phyloP scores from a whole-genome alignment of 768 basidiomycete genomes.

The Asterophora lycoperdoides region DNA sequence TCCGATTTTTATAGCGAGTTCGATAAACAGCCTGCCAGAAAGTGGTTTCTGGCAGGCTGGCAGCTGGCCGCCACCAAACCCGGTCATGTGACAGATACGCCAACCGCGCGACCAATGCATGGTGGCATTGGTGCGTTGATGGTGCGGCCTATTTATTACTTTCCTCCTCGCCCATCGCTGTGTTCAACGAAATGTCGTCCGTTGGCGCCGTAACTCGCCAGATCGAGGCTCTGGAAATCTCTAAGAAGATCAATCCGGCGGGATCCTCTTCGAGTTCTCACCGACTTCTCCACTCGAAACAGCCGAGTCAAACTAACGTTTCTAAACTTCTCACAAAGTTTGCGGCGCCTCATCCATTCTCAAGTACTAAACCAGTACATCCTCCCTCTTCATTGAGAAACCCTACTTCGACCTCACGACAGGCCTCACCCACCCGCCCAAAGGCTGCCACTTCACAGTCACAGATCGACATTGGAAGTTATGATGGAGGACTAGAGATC shows the following conservation, averaged over 20 bases:
- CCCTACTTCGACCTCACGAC: slow-evolving; percentile 22
- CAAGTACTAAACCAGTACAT: slow-evolving; percentile 31
- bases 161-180: no score
- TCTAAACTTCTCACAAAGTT: slow-evolving; percentile 73
- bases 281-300: slow-evolving; percentile 43
- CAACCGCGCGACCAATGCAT: no score
- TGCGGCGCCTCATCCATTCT: slow-evolving; percentile 57
- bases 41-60: no score
- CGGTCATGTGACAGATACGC: neutral
- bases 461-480: slow-evolving; percentile 75
- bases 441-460: slow-evolving; percentile 23
- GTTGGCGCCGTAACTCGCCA: slow-evolving; percentile 64
- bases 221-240: slow-evolving; percentile 68
- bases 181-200: slow-evolving; percentile 28
- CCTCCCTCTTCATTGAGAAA: slow-evolving; percentile 42
- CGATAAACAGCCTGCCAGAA: no score
- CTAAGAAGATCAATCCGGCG: slow-evolving; percentile 34
- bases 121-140: no score
- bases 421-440: slow-evolving; percentile 18
- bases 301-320: slow-evolving; percentile 55
- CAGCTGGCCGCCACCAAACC: no score
- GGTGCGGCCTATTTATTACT: no score
- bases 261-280: slow-evolving; percentile 21
- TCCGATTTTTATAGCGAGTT: no score
- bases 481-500: slow-evolving; percentile 95